Conservation (phyloP, 1,139 yeast species). For the Magnusiomyces sp. region DNA sequence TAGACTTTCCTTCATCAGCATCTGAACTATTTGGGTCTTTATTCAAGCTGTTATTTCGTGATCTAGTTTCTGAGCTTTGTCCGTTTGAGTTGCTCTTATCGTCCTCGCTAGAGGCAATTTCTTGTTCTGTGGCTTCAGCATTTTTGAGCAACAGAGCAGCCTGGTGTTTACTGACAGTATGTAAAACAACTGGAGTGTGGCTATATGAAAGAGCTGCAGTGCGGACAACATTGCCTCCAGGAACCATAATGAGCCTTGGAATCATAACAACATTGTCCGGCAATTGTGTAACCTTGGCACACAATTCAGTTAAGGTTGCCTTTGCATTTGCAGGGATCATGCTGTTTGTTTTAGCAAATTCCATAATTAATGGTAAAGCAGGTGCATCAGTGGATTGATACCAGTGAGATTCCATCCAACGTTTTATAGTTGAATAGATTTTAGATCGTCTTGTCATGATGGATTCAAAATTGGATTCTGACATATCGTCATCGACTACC, state of each 20-base stretch:
- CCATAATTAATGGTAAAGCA: conserved; percentile 58
- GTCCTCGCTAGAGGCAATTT: too few relatives aligned
- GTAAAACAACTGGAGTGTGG: conserved; percentile 8
- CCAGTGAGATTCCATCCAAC: conserved; percentile 92
- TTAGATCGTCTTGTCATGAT: conserved; percentile 58
- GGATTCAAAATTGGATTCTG: conserved; percentile 23
- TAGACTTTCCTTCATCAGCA: too few relatives aligned
- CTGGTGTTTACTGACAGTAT: conserved; percentile 7
- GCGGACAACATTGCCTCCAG: conserved; percentile 14
- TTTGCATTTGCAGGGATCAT: conserved; percentile 25
- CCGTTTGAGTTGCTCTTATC: too few relatives aligned
- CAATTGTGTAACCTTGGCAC: conserved; percentile 18
- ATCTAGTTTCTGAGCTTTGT: too few relatives aligned
- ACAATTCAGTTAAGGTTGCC: conserved; percentile 22
- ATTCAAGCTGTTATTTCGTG: too few relatives aligned
- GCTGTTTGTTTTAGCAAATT: conserved; percentile 76
- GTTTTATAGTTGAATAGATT: conserved; percentile 58
- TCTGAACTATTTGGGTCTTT: too few relatives aligned
- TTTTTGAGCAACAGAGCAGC: conserved; percentile 7
- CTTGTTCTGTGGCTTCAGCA: conserved; percentile 6
- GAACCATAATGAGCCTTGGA: conserved; percentile 20
- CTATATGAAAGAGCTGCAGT: conserved; percentile 8
- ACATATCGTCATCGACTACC: conserved; percentile 29
- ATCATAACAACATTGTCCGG: conserved; percentile 24
- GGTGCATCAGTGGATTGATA: conserved; percentile 50